These are phyloP conservation scores for Linderniella brevidens DNA, from an alignment of 257 asterid genomes.

Conservation along the genomic window DNA sequence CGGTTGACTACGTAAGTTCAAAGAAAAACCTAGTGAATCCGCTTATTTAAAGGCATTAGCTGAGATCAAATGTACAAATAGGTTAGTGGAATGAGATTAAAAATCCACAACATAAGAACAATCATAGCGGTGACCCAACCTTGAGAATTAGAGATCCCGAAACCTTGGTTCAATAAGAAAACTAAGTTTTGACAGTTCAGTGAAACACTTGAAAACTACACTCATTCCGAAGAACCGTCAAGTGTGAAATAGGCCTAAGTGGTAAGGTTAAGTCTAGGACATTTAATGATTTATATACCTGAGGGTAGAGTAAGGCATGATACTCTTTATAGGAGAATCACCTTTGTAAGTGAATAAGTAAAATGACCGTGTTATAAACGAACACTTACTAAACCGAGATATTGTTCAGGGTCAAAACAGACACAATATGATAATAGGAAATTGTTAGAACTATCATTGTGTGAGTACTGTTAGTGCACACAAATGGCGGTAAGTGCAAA, in stretches of 20 bases:
- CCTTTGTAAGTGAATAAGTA: conserved; percentile 2
- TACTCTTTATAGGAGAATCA: background rate
- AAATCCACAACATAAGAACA: background rate
- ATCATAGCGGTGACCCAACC: background rate
- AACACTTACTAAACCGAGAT: conserved; percentile 1
- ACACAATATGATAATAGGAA: too few species aligned
- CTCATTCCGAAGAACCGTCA: too few species aligned
- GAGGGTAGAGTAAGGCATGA: background rate
- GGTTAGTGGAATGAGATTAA: background rate
- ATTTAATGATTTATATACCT: too few species aligned
- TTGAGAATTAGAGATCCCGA: conserved; percentile 4
- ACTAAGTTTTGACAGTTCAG: conserved; percentile 6
- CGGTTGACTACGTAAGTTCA: too few species aligned
- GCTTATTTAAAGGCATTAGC: background rate
- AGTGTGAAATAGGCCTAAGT: too few species aligned
- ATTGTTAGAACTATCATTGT: too few species aligned
- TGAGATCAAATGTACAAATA: background rate
- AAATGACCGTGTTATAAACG: background rate
- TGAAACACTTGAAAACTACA: too few species aligned
- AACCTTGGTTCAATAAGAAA: conserved; percentile 8
- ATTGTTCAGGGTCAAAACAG: background rate
- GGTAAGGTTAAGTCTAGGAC: too few species aligned
- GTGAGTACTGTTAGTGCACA: too few species aligned
- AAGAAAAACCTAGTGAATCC: too few species aligned
- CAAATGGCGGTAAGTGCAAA: background rate